A percentile compares a stretch with the other conserved stretches of the same genome.
Conservation (phyloP, 2,329 filamentous ascomycete genomes). For the Cryphonectria nitschkei region DNA sequence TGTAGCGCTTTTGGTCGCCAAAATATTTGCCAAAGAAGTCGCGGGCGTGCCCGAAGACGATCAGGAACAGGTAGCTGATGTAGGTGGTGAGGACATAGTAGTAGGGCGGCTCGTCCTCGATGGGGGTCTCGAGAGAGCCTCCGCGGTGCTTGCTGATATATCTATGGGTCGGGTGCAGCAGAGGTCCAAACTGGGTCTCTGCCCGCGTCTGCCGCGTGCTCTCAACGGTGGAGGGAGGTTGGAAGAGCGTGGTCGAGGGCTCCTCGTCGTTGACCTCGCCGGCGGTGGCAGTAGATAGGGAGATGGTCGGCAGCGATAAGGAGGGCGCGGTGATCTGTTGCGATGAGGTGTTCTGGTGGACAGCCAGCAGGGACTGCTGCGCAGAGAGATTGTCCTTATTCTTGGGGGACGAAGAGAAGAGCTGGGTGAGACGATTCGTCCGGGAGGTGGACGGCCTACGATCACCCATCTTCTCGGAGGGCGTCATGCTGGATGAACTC, state of each 20-base stretch:
- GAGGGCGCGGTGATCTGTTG: conserved; percentile 72
- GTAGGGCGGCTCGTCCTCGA: conserved; percentile 95
- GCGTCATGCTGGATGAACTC: conserved; percentile 51
- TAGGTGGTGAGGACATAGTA: conserved; percentile 98
- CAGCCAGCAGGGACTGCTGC: conserved; percentile 69
- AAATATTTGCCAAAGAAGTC: conserved; percentile 99
- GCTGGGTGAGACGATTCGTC: conserved; percentile 76
- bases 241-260: conserved; percentile 78
- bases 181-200: conserved; percentile 89
- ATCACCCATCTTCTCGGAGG: conserved; percentile 55
- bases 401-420: conserved; percentile 83
- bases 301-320: conserved; percentile 85
- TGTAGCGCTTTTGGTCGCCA: conserved; percentile 79
- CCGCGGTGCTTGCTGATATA: conserved; percentile 90
- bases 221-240: conserved; percentile 85
- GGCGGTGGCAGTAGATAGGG: conserved; percentile 81
- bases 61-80: conserved; percentile 95
- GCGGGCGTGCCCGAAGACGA: conserved; percentile 91
- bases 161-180: conserved; percentile 78
- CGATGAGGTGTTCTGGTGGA: conserved; percentile 62
- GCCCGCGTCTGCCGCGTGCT: conserved; percentile 73
- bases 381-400: conserved; percentile 67
- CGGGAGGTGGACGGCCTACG: conserved; percentile 67
- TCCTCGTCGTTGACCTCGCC: conserved; percentile 75
- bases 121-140: conserved; percentile 75